A percentile compares a stretch with the other conserved stretches of the same genome.
Conservation (phyloP, 129 eudicot genomes). For the Helianthus annuus region DNA sequence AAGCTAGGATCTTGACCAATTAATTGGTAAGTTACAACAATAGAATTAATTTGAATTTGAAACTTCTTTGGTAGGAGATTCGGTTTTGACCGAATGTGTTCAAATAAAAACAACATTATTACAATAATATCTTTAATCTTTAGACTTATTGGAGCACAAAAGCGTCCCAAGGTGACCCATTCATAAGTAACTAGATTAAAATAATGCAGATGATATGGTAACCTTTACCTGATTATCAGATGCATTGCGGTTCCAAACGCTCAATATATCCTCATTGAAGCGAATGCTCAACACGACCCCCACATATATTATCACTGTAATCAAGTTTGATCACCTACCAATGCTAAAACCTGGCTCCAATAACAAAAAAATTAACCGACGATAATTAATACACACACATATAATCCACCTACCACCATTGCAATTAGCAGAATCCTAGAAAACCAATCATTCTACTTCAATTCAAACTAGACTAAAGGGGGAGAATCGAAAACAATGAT, state of each 20-base stretch:
- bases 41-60: too few species aligned
- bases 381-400: too few species aligned
- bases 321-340: constrained; percentile 96
- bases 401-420: constrained; percentile 97
- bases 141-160: not conserved
- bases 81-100: too few species aligned
- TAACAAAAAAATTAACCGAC: not conserved
- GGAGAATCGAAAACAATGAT: too few species aligned
- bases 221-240: constrained; percentile 76
- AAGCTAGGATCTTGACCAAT: too few species aligned
- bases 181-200: too few species aligned
- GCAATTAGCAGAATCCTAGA: constrained; percentile 92
- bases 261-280: constrained; percentile 88
- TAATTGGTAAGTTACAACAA: too few species aligned
- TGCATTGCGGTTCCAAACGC: constrained; percentile 96
- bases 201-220: not conserved
- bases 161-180: not conserved
- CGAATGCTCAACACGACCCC: constrained; percentile 79
- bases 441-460: not conserved
- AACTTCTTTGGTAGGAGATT: too few species aligned
- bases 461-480: not conserved
- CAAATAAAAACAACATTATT: not conserved
- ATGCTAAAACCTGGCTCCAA: constrained; percentile 72
- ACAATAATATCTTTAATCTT: not conserved
- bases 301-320: constrained; percentile 81